These are phyloP conservation scores for Lentinula lateritia DNA, from an alignment of 768 basidiomycete species.

Conservation along the genomic window DNA sequence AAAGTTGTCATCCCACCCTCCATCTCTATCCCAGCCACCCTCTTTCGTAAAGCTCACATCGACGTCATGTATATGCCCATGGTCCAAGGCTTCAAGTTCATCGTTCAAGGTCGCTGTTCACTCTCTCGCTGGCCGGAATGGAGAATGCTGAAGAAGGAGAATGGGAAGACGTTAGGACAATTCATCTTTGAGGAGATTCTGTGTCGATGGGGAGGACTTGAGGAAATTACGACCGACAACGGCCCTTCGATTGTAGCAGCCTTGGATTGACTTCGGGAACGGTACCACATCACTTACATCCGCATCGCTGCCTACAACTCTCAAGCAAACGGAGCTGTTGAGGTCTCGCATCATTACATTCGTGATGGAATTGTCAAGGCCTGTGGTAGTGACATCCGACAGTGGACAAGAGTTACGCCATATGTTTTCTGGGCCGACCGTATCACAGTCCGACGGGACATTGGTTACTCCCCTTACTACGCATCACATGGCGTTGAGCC, in stretches of 20 bases:
- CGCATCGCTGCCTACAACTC: constrained; percentile 37
- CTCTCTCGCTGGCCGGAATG: no score
- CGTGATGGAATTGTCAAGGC: constrained; percentile 24
- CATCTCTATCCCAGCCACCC: no score
- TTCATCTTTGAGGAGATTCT: constrained; percentile 7
- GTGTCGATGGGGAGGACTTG: constrained; percentile 26
- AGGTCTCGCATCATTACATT: constrained; percentile 23
- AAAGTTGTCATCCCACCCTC: no score
- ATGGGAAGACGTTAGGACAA: no score
- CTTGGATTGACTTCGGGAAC: constrained; percentile 13
- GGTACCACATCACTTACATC: constrained; percentile 20
- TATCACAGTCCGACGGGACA: constrained; percentile 17
- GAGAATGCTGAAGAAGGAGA: no score
- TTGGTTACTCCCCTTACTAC: constrained; percentile 27
- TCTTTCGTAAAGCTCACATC: no score
- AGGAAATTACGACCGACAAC: constrained; percentile 35
- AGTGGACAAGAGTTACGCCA: constrained; percentile 24
- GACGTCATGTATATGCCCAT: no score
- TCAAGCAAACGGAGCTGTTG: constrained; percentile 27
- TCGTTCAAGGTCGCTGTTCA: no score
- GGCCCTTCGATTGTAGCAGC: constrained; percentile 24
- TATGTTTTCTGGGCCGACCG: constrained; percentile 25
- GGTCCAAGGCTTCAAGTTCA: no score
- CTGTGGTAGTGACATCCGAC: constrained; percentile 18
- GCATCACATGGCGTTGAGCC: constrained; percentile 8